Percentiles rank a stretch among this genome's conserved stretches.
Evolutionary conservation across 352 stramenopile species (phyloP).

Genomic region (Pythium brassicae): DNA sequence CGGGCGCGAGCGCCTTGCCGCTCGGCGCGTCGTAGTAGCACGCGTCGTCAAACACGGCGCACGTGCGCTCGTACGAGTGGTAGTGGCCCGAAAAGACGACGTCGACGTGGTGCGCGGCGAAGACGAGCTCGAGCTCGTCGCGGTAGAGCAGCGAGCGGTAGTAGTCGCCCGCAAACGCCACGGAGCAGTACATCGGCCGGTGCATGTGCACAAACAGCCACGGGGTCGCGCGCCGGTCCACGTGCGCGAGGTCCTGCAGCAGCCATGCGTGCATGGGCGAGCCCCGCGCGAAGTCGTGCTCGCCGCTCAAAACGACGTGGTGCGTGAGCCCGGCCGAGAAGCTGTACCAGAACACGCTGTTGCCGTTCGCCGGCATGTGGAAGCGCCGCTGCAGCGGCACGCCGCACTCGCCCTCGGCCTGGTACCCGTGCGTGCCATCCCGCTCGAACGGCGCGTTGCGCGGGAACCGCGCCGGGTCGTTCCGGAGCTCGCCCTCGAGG

Average conservation of each 20-base stretch:
- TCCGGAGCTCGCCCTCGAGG: background rate
- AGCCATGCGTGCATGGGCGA: conserved; percentile 89
- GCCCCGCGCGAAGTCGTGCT: conserved; percentile 85
- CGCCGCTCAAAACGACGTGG: conserved; percentile 72
- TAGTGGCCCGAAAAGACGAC: conserved; percentile 58
- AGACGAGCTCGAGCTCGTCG: conserved; percentile 40
- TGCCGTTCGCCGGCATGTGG: conserved; percentile 58
- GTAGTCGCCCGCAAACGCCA: conserved; percentile 33
- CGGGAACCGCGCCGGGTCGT: conserved; percentile 24
- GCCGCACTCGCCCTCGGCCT: conserved; percentile 81
- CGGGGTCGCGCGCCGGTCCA: conserved; percentile 43
- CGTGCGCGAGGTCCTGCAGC: conserved; percentile 64
- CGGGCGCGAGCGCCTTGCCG: conserved; percentile 36
- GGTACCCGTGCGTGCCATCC: conserved; percentile 22
- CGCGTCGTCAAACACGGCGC: conserved; percentile 42
- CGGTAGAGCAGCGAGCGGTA: conserved; percentile 38
- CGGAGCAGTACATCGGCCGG: conserved; percentile 52
- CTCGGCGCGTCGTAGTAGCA: conserved; percentile 25
- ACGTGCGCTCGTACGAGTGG: conserved; percentile 64
- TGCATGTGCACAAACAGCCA: conserved; percentile 62
- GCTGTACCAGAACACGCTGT: conserved; percentile 51
- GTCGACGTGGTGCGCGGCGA: conserved; percentile 47
- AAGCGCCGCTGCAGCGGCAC: conserved; percentile 71
- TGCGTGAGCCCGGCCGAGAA: conserved; percentile 39
- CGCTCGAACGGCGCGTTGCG: conserved; percentile 24